Conservation (phyloP, 768 basidiomycete species). For the Leucocoprinus sp. region DNA sequence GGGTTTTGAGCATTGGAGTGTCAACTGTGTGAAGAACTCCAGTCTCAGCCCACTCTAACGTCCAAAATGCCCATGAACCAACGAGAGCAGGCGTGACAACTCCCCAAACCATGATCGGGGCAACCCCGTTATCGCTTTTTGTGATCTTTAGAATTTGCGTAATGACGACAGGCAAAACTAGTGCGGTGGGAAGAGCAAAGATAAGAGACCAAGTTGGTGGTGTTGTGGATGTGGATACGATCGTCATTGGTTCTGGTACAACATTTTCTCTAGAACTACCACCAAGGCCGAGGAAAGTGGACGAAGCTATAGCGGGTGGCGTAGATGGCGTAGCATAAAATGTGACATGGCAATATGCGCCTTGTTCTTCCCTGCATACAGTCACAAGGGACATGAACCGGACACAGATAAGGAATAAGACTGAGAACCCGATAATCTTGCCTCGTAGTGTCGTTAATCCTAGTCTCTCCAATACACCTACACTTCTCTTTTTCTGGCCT, state of each 20-base stretch:
- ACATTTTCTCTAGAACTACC: not conserved
- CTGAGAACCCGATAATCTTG: slow-evolving; percentile 68
- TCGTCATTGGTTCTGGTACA: not conserved
- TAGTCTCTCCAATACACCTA: slow-evolving; percentile 17
- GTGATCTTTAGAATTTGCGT: slow-evolving; percentile 54
- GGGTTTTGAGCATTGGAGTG: not conserved
- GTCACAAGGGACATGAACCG: slow-evolving; percentile 78
- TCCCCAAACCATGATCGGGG: slow-evolving; percentile 51
- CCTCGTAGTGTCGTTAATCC: slow-evolving; percentile 51
- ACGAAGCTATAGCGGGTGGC: slow-evolving; percentile 28
- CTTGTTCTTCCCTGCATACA: slow-evolving; percentile 91
- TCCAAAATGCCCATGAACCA: slow-evolving; percentile 62
- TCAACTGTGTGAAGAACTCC: not conserved
- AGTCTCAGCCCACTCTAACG: slow-evolving; percentile 70
- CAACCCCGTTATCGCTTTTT: slow-evolving; percentile 67
- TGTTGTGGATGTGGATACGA: slow-evolving; percentile 6
- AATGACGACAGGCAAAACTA: slow-evolving; percentile 48
- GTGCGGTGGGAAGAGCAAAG: slow-evolving; percentile 46
- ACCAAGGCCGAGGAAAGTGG: not conserved
- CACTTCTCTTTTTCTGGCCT: not conserved
- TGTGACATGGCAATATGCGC: slow-evolving; percentile 81
- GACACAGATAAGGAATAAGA: slow-evolving; percentile 56
- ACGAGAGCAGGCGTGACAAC: slow-evolving; percentile 53
- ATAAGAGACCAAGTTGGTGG: slow-evolving; percentile 54
- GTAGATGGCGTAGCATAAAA: slow-evolving; percentile 74